Base-by-base conservation (phyloP, 2,329 filamentous ascomycete species). In the Botryotinia narcissicola region DNA sequence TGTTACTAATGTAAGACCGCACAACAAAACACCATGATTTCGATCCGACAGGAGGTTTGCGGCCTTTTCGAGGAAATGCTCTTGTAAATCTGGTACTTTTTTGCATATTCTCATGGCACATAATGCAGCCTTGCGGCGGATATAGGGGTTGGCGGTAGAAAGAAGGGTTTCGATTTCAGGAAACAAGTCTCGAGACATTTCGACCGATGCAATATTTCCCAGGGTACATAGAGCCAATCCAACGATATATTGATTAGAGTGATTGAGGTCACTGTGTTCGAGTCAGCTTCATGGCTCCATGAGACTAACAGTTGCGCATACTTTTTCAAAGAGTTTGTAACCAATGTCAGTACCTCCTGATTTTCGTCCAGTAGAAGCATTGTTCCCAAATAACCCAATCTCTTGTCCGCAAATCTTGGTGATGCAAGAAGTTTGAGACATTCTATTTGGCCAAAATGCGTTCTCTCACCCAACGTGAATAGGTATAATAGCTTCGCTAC, bases 391-490 rank as follows among this genome's bases (percentile, higher is more conserved):
- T 99, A 97, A 59, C 96, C 96, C 78, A 99, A 85, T 66, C 96
- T 91, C 86, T 99, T 99, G 87, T 99, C 96, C 78, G 96, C 96
- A 81, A 99, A 99, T 74, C 95, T 93, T 77, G 97, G 95, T 59
- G 96, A 99, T 74, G 96, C 96, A 74, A 99, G 89, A 69, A 99
- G 89, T 85, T 99, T 99, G 80, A 99, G 88, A 83, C 96, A 99
- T 89, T 99, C 96, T 82, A 99, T 99, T 87, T 99, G 96, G 70
- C 96, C 96, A 82, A 99, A 99, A 84, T 99, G 96, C 73, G 96
- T 99, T 80, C 96, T 90, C 85, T 99, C 96, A 77, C 96, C 96
- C 60, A 99, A 88, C 1, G 96, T 99, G 84, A 99, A 99, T 75
- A 99, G 93, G 82, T 99, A 99, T 57, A 99, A 89, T 51, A 99